Conservation (phyloP, 2,329 filamentous ascomycete species). For the Mycogone perniciosa region DNA sequence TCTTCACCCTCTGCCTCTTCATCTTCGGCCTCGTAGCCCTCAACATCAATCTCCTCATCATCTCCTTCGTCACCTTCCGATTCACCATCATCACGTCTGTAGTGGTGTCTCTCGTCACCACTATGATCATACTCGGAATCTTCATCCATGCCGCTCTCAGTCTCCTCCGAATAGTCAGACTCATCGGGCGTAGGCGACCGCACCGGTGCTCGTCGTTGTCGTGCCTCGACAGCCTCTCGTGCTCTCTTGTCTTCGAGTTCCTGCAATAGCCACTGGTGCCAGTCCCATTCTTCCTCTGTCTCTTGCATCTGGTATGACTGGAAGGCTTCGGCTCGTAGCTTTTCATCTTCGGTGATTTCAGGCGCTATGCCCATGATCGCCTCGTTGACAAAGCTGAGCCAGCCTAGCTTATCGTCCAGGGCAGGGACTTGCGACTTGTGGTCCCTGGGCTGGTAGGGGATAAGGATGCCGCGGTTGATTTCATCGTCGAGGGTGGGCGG, state of each 20-base stretch:
- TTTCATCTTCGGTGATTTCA: slow-evolving; percentile 20
- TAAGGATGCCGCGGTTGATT: slow-evolving; percentile 27
- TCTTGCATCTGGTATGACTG: slow-evolving; percentile 16
- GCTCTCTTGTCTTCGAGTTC: neutral
- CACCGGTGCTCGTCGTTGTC: too few relatives aligned
- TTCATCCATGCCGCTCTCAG: too few relatives aligned
- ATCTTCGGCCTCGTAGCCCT: neutral
- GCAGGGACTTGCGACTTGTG: slow-evolving; percentile 12
- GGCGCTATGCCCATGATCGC: slow-evolving; percentile 19
- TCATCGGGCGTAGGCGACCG: too few relatives aligned
- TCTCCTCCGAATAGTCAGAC: too few relatives aligned
- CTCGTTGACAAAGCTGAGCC: slow-evolving; percentile 23
- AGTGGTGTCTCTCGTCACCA: too few relatives aligned
- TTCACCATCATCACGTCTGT: slow-evolving; percentile 1
- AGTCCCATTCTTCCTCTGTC: slow-evolving; percentile 17
- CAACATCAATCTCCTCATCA: neutral
- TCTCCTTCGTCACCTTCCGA: slow-evolving; percentile 1
- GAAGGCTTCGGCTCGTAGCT: slow-evolving; percentile 19
- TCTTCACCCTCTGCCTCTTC: slow-evolving; percentile 2
- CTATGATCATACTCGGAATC: too few relatives aligned
- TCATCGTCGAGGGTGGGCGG: slow-evolving; percentile 26
- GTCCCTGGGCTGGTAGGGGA: slow-evolving; percentile 17
- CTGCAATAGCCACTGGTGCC: slow-evolving; percentile 18
- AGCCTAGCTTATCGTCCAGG: slow-evolving; percentile 17
- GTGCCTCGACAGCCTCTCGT: too few relatives aligned